phyloP scores from a whole-genome alignment of 352 stramenopile genomes.

The Phytophthora colocasiae region DNA sequence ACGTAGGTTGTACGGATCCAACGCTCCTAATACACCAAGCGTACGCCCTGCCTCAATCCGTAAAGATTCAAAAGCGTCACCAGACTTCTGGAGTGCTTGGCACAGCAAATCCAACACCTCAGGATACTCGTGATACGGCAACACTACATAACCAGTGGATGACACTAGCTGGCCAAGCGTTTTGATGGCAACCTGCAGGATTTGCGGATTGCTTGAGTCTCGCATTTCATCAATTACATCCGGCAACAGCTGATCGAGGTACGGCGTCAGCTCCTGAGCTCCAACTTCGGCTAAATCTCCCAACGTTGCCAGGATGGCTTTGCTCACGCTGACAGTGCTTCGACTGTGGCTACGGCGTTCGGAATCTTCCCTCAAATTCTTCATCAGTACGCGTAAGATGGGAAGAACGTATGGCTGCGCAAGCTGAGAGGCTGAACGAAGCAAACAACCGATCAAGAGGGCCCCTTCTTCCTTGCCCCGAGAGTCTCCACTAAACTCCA shows the following conservation, averaged over 20 bases:
- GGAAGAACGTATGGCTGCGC: conserved; percentile 88
- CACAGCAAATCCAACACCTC: conserved; percentile 84
- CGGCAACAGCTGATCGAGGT: conserved; percentile 82
- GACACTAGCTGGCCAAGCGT: conserved; percentile 85
- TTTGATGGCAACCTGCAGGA: conserved; percentile 87
- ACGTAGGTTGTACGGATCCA: conserved; percentile 88
- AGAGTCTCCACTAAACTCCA: conserved; percentile 87
- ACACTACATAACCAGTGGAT: conserved; percentile 85
- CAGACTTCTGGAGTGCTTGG: conserved; percentile 81
- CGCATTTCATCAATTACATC: conserved; percentile 90
- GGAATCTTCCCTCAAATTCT: conserved; percentile 88
- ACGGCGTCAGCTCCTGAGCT: conserved; percentile 81
- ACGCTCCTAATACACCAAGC: conserved; percentile 78
- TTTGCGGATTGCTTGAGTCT: conserved; percentile 86
- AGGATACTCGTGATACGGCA: conserved; percentile 86
- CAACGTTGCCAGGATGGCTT: conserved; percentile 85
- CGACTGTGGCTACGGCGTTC: conserved; percentile 69
- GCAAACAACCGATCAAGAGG: conserved; percentile 79
- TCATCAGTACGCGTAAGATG: conserved; percentile 87
- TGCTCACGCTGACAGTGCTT: conserved; percentile 84
- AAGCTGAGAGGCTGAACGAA: conserved; percentile 79
- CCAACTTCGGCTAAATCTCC: conserved; percentile 84
- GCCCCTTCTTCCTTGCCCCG: conserved; percentile 86
- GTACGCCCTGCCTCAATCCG: conserved; percentile 84
- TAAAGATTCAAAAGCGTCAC: conserved; percentile 77